These are phyloP conservation scores for Rosa rugosa DNA, from an alignment of 306 rosid species.

Conservation along the genomic window DNA sequence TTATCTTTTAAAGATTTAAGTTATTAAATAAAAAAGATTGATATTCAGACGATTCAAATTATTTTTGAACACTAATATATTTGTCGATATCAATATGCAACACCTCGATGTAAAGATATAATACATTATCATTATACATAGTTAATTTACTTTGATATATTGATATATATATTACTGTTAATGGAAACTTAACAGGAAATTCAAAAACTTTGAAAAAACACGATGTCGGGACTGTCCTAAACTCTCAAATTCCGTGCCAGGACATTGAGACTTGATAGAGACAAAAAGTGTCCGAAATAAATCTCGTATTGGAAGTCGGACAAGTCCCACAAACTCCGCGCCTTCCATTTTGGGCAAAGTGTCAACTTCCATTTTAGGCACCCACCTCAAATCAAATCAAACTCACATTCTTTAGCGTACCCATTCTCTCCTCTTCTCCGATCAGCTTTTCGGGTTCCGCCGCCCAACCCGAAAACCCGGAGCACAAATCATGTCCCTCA, in stretches of 20 bases:
- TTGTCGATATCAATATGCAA: too few relatives aligned
- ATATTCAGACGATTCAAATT: too few relatives aligned
- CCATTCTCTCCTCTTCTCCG: neutral
- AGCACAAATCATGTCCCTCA: constrained; percentile 37
- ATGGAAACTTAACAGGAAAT: neutral
- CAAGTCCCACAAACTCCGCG: neutral
- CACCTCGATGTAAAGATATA: too few relatives aligned
- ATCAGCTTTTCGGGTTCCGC: neutral
- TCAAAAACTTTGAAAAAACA: neutral
- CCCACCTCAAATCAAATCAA: neutral
- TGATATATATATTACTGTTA: too few relatives aligned
- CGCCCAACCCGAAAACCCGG: neutral
- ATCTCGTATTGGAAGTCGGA: neutral
- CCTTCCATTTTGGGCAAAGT: constrained; percentile 13
- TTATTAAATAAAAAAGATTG: too few relatives aligned
- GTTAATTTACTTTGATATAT: too few relatives aligned
- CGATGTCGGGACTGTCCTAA: neutral
- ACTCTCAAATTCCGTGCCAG: too few relatives aligned
- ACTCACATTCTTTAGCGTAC: too few relatives aligned
- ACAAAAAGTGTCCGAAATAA: neutral
- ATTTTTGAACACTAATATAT: too few relatives aligned
- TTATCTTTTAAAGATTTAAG: too few relatives aligned
- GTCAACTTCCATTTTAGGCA: neutral
- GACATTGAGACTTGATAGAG: neutral
- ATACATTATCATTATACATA: too few relatives aligned